phyloP scores from a whole-genome alignment of 441 rosid genomes.

The Breynia disticha region DNA sequence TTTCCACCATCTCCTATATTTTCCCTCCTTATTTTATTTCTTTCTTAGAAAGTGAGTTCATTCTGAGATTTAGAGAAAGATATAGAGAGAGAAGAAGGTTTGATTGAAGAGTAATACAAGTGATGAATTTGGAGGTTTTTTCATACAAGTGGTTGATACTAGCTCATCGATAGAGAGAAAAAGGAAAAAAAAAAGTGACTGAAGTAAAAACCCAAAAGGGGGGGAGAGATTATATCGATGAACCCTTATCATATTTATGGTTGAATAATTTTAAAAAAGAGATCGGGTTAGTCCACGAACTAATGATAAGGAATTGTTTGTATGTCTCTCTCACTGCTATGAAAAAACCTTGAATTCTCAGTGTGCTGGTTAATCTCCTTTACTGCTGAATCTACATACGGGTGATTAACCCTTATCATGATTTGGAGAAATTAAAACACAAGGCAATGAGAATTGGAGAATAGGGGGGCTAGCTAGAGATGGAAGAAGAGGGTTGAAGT shows the following conservation, averaged over 20 bases:
- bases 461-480: not conserved
- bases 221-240: constrained; percentile 12
- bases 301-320: no score
- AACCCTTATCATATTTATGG: constrained; percentile 19
- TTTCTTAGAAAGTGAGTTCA: not conserved
- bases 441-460: constrained; percentile 12
- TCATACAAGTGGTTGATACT: constrained; percentile 8
- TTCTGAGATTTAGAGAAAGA: not conserved
- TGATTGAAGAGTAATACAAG: constrained; percentile 8
- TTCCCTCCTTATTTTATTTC: no score
- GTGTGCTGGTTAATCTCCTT: no score
- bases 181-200: not conserved
- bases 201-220: constrained; percentile 4
- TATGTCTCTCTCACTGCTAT: no score
- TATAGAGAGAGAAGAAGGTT: not conserved
- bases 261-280: no score
- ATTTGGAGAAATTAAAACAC: not conserved
- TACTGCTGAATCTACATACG: no score
- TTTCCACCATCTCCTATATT: not conserved
- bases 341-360: no score
- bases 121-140: constrained; percentile 15
- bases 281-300: no score
- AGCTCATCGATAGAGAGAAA: constrained; percentile 16
- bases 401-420: constrained; percentile 21
- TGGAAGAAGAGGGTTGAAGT: constrained; percentile 17